Evolutionary conservation across 495 filamentous ascomycete species (phyloP).

Genomic region (Penicillium soppii): DNA sequence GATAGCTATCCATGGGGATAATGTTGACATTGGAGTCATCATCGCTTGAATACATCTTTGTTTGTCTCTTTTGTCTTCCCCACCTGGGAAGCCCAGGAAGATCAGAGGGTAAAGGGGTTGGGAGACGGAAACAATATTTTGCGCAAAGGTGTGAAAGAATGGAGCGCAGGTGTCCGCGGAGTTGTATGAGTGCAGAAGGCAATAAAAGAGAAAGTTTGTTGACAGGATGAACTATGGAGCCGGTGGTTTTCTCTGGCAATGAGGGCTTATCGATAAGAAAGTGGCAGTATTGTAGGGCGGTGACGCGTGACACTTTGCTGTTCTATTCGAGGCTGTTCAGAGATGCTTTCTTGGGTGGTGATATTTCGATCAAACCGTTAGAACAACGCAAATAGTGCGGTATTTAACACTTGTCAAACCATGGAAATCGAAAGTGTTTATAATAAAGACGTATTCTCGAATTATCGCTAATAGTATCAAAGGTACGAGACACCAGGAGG

Average conservation of each 20-base stretch:
- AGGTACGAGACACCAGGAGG: no score
- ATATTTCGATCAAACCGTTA: no score
- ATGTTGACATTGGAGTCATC: constrained; percentile 27
- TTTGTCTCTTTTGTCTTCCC: no score
- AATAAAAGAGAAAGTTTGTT: neutral
- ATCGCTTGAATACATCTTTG: constrained; percentile 3
- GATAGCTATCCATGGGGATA: constrained; percentile 27
- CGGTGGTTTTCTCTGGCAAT: neutral
- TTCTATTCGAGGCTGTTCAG: no score
- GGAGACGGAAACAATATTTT: neutral
- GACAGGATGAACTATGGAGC: constrained; percentile 6
- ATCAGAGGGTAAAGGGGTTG: neutral
- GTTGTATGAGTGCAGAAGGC: neutral
- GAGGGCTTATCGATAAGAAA: constrained; percentile 11
- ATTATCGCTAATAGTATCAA: no score
- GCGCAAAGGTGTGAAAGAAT: neutral
- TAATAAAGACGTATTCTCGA: no score
- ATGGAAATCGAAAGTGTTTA: no score
- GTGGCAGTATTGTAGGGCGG: neutral
- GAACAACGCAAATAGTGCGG: no score
- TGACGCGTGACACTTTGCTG: no score
- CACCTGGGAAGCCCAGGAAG: neutral
- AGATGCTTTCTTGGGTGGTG: no score
- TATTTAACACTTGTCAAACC: no score
- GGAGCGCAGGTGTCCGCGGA: neutral